Conservation (phyloP, 495 filamentous ascomycete genomes). For the Friedmanniomyces endolithicus region DNA sequence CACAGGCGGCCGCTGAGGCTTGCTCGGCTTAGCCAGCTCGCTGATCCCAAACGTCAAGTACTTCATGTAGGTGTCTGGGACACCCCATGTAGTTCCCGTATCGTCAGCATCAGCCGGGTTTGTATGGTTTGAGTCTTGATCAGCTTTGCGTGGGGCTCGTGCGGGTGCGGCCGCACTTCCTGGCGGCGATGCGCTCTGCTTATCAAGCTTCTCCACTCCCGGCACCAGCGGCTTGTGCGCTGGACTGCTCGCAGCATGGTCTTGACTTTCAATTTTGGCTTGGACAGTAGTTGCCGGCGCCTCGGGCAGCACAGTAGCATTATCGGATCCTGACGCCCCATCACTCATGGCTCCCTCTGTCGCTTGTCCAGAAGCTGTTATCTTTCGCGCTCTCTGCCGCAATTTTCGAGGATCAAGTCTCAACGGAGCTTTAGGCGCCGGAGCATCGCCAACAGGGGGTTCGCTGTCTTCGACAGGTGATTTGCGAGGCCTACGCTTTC, state of each 20-base stretch:
- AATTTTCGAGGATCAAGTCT: not conserved
- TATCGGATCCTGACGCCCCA: not conserved
- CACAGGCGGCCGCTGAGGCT: conserved; percentile 2
- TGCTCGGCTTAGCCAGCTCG: conserved; percentile 8
- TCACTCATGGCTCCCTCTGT: not conserved
- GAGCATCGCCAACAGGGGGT: not conserved
- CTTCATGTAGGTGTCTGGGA: conserved; percentile 38
- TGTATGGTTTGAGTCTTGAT: not conserved
- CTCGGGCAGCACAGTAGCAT: not conserved
- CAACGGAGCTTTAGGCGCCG: not conserved
- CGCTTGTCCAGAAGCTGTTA: not conserved
- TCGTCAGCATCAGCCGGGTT: conserved; percentile 28
- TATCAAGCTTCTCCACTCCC: not conserved
- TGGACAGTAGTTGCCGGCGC: conserved; percentile 2
- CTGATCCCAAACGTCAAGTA: conserved; percentile 37
- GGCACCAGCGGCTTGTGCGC: not conserved
- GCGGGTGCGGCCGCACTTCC: too few species aligned
- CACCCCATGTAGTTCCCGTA: conserved; percentile 35
- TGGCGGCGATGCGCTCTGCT: too few species aligned
- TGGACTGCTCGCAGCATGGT: not conserved
- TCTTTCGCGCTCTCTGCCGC: conserved; percentile 1
- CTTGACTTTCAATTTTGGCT: not conserved
- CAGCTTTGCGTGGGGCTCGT: too few species aligned
- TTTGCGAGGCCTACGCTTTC: conserved; percentile 21
- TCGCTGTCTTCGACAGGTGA: not conserved